Conservation (phyloP, 1,284 basidiomycete species). For the Fomitopsis schrenkii region DNA sequence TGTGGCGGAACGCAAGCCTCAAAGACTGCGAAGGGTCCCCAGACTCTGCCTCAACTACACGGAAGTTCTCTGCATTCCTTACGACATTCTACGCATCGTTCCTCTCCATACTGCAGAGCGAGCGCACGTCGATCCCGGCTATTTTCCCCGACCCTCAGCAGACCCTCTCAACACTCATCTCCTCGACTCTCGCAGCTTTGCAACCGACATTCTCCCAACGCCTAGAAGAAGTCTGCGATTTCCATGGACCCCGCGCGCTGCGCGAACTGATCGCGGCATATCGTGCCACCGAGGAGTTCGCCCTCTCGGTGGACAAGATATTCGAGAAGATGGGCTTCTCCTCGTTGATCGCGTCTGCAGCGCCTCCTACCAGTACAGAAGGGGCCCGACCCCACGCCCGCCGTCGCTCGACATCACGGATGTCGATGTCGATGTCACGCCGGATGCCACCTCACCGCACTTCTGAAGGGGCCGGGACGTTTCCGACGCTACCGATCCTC, state of each 20-base stretch:
- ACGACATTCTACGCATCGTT: conserved; percentile 72
- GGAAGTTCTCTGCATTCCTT: conserved; percentile 62
- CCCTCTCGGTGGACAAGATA: conserved; percentile 62
- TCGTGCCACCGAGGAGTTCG: conserved; percentile 79
- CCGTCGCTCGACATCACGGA: conserved; percentile 54
- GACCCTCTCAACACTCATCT: conserved; percentile 78
- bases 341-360: conserved; percentile 24
- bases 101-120: conserved; percentile 59
- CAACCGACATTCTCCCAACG: conserved; percentile 79
- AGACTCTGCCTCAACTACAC: conserved; percentile 20
- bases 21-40: conserved; percentile 41
- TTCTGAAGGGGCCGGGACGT: conserved; percentile 24
- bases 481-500: conserved; percentile 35
- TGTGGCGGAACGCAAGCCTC: conserved; percentile 63
- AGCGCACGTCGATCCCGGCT: conserved; percentile 69
- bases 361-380: conserved; percentile 10
- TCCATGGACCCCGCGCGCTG: conserved; percentile 61
- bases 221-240: conserved; percentile 60
- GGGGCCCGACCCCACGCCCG: conserved; percentile 24
- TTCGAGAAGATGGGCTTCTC: conserved; percentile 70
- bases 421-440: conserved; percentile 77
- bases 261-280: conserved; percentile 68
- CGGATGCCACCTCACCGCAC: conserved; percentile 41
- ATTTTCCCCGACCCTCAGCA: conserved; percentile 79
- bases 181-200: conserved; percentile 72